phyloP scores from a whole-genome alignment of 2,329 filamentous ascomycete species.

The Pleoardoris graminearum region DNA sequence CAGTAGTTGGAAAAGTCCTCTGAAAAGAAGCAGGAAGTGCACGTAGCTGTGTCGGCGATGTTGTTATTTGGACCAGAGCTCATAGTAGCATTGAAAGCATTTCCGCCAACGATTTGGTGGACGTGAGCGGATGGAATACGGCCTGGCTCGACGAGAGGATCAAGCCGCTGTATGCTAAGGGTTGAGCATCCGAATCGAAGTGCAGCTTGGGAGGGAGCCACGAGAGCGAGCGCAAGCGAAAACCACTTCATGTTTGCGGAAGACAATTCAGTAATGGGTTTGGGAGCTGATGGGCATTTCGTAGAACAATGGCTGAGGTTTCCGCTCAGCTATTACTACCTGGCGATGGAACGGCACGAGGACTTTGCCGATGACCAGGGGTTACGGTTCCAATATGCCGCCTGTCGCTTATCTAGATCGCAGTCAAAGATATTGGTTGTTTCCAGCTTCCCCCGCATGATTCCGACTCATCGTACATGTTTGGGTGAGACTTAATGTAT shows the following conservation, averaged over 20 bases:
- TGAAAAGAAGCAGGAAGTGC: constrained; percentile 51
- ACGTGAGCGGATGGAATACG: constrained; percentile 42
- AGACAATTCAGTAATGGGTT: not conserved
- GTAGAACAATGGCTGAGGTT: not conserved
- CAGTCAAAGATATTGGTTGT: not conserved
- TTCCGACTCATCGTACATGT: no score
- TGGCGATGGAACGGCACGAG: not conserved
- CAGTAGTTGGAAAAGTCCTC: constrained; percentile 45
- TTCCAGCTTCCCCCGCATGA: not conserved
- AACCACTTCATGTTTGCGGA: constrained; percentile 1
- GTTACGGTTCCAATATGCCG: constrained; percentile 1
- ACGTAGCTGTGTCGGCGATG: constrained; percentile 39
- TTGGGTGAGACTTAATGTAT: constrained; percentile 2
- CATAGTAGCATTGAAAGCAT: constrained; percentile 55
- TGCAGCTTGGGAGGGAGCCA: not conserved
- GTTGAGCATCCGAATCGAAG: not conserved
- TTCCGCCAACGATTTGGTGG: constrained; percentile 50
- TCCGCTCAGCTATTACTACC: not conserved
- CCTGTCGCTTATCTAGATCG: not conserved
- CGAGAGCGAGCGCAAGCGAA: not conserved
- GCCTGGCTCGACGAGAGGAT: constrained; percentile 40
- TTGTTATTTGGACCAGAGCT: constrained; percentile 22
- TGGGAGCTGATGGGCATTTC: not conserved
- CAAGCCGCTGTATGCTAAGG: not conserved
- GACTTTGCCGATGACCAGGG: not conserved